phyloP scores from a whole-genome alignment of 768 basidiomycete species.

The Lyophyllum atratum region DNA sequence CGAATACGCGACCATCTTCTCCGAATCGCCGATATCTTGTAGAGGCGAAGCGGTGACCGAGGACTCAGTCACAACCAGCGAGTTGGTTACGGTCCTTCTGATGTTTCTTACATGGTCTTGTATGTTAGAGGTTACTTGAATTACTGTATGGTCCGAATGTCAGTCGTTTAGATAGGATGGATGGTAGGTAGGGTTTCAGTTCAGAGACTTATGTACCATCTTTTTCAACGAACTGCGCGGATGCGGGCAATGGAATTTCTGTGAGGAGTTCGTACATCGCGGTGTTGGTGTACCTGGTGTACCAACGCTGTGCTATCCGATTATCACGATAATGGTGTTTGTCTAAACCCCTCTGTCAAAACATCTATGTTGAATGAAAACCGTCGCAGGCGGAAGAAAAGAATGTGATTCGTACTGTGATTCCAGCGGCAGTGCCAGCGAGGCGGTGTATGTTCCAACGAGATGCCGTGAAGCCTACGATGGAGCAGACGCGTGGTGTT shows the following conservation, averaged over 20 bases:
- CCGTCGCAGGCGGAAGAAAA: too few relatives aligned
- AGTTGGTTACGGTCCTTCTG: conserved; percentile 46
- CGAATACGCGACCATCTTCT: conserved; percentile 44
- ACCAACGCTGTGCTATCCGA: too few relatives aligned
- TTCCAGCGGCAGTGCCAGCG: too few relatives aligned
- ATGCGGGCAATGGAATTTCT: conserved; percentile 39
- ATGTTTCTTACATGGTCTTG: conserved; percentile 53
- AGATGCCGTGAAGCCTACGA: too few relatives aligned
- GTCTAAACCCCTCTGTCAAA: too few relatives aligned
- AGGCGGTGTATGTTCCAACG: too few relatives aligned
- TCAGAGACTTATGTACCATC: conserved; percentile 18
- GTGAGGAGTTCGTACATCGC: conserved; percentile 40
- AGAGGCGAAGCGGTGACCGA: conserved; percentile 23
- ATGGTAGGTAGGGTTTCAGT: too few relatives aligned
- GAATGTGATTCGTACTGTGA: too few relatives aligned
- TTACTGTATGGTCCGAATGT: conserved; percentile 23
- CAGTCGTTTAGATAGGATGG: too few relatives aligned
- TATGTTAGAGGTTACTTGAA: conserved; percentile 47
- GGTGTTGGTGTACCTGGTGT: background rate
- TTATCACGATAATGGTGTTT: too few relatives aligned
- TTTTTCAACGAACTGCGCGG: conserved; percentile 33
- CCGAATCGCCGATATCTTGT: conserved; percentile 40
- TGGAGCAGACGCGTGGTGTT: too few relatives aligned
- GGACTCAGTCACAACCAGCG: conserved; percentile 29
- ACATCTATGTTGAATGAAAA: too few relatives aligned